These are phyloP conservation scores for Colletotrichum filicis DNA, from an alignment of 2,329 filamentous ascomycete genomes.

Conservation along the genomic window DNA sequence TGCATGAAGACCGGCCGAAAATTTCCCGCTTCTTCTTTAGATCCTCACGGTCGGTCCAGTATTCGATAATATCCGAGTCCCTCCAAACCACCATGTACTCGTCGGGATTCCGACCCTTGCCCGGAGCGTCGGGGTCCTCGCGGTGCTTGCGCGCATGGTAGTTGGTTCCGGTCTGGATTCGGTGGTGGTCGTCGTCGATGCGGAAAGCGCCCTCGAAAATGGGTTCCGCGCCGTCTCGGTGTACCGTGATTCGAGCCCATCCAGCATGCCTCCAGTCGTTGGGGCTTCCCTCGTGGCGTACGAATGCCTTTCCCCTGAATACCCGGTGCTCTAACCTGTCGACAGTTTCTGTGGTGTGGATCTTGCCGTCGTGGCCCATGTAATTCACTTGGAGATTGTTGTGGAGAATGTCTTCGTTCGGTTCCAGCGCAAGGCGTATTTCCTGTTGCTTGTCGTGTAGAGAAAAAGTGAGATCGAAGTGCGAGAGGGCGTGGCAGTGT, in stretches of 20 bases:
- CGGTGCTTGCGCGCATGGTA: constrained; percentile 79
- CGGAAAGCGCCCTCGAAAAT: constrained; percentile 93
- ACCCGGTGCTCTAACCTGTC: constrained; percentile 81
- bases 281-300: constrained; percentile 63
- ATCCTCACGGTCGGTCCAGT: constrained; percentile 63
- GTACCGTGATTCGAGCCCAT: constrained; percentile 86
- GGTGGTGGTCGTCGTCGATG: constrained; percentile 84
- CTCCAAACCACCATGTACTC: constrained; percentile 93
- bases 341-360: constrained; percentile 75
- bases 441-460: constrained; percentile 74
- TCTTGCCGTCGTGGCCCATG: constrained; percentile 75
- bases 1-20: constrained; percentile 65
- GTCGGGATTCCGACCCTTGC: constrained; percentile 55
- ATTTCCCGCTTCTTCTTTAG: constrained; percentile 66
- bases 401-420: constrained; percentile 89
- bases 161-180: constrained; percentile 80
- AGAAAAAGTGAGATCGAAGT: constrained; percentile 87
- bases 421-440: constrained; percentile 84
- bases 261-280: constrained; percentile 82
- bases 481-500: constrained; percentile 81
- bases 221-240: constrained; percentile 79
- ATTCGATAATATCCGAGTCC: constrained; percentile 80
- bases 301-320: constrained; percentile 83
- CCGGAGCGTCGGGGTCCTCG: constrained; percentile 74
- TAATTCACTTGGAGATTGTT: constrained; percentile 80